Evolutionary conservation across 129 eudicot genomes (phyloP).

Genomic region (Lactuca sativa): DNA sequence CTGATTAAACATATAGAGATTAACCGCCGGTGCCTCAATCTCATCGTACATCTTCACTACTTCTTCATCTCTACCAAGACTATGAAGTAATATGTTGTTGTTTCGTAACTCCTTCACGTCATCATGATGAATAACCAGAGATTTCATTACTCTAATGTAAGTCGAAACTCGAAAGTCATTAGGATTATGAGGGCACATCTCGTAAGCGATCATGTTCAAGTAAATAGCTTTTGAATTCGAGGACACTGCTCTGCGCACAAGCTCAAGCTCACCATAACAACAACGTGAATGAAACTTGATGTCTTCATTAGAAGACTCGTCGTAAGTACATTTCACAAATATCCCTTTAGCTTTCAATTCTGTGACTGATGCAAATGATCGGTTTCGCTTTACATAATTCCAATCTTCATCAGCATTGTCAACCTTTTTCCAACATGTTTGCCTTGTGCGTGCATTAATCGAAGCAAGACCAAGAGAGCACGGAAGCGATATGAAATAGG

Average conservation of each 20-base stretch:
- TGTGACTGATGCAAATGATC: slow-evolving; percentile 31
- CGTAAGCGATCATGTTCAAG: slow-evolving; percentile 48
- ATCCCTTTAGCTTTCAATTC: slow-evolving; percentile 41
- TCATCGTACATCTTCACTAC: slow-evolving; percentile 40
- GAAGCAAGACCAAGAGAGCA: slow-evolving; percentile 12
- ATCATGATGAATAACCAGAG: slow-evolving; percentile 25
- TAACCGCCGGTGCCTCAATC: slow-evolving; percentile 28
- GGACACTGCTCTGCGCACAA: slow-evolving; percentile 25
- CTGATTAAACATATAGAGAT: slow-evolving; percentile 12
- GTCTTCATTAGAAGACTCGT: slow-evolving; percentile 23
- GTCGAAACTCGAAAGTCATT: slow-evolving; percentile 33
- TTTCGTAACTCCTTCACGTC: slow-evolving; percentile 42
- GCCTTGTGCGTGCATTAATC: neutral
- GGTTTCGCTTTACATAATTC: slow-evolving; percentile 27
- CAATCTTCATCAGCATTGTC: neutral
- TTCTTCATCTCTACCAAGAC: slow-evolving; percentile 39
- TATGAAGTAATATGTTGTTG: slow-evolving; percentile 23
- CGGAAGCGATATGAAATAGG: slow-evolving; percentile 30
- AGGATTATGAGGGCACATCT: slow-evolving; percentile 41
- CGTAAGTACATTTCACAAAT: slow-evolving; percentile 1
- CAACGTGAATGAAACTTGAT: slow-evolving; percentile 33
- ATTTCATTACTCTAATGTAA: slow-evolving; percentile 43
- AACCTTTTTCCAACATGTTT: neutral
- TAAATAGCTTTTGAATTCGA: slow-evolving; percentile 20
- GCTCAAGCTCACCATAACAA: slow-evolving; percentile 32